Base-by-base conservation (phyloP, 352 stramenopile genomes). In the Phytophthora tentaculata region DNA sequence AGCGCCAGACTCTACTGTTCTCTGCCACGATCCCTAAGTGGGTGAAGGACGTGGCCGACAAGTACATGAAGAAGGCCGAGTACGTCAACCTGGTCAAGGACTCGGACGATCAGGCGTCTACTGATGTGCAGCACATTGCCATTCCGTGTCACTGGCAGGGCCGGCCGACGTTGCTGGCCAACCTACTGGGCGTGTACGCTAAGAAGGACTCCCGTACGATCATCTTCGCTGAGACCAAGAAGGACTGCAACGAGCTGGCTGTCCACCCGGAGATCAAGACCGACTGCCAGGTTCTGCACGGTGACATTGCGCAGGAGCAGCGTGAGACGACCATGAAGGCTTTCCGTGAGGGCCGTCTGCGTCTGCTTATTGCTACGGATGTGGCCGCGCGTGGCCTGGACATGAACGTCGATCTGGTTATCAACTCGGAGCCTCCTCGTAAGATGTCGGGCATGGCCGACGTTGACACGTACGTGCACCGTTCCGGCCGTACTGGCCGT, bases 381-480 rank as follows among this genome's bases (percentile, higher is more conserved):
- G 96, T 99, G 37, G 96, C 97, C 24, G 96, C 97, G 16, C 88
- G 97, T 70, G 97, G 97, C 69, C 93, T 99, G 58, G 97, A 99
- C 79, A 99, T 99, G 80, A 96, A 98, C 64, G 89, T 98, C 12
- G 95, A 98, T 63, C 86, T 99, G 19, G 96, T 99, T 17, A 96
- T 99, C 68, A 98, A 99, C 71, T 98, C 90, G 70, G 96, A 99
- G 77, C 85, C 97, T 5, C 84, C 77, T 59, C 86, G 77, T 58
- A 94, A 90, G 83, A 76, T 78, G 52, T 88, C 83, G 19, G 91
- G 92, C 28, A 88, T 89, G 59, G 86, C 89, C 1, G 96, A 99
- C 73, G 90, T 96, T 4, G 97, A 99, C 71, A 98, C 97, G 5
- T 99, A 99, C 81, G 96, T 99, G 41, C 98, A 99, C 77, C 89